Evolutionary conservation across 2,329 filamentous ascomycete species (phyloP), one percentile per base, ranked within the genome.

Genomic region (Sporothrix phasma): DNA sequence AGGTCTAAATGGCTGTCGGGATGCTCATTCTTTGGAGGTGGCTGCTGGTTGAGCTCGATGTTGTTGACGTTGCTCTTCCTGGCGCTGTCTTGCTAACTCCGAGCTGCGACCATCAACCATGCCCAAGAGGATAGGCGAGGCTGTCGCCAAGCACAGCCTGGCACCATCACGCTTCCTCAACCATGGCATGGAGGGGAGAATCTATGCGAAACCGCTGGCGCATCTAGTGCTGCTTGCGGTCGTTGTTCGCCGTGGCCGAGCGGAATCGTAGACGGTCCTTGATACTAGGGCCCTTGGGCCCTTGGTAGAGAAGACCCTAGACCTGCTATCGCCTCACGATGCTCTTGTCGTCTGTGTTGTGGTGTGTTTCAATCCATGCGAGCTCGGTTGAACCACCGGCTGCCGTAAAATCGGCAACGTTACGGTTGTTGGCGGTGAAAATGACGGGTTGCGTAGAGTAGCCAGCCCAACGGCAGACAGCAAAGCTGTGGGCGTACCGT

Each of bases 201-300:
- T 61, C 59, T 3, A 49, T 29, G 10, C 59, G 59, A 19, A 61
- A 61, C 29, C 31, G 58, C 43, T 61, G 58, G 22, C 58, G 29
- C 26, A 61, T 61, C 41, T 61, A 41, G 26, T 43, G 58, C 15
- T 43, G 58, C 29, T 61, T 61, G 43, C 58, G 59, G 2, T 29
- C 59, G n/a, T 61, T 61, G 43, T 61, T 49, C 3, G 59, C 43
- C 19, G 59, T 61, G 29, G 59, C 59, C 29, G 59, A 37, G 11
- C 45, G 45, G 10, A 49, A 47, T 43, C 47, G 58, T 17, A 61
- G 26, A 2, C 58, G 41, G 17, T 61, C 29, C 43, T n/a, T n/a
- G n/a, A n/a, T n/a, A n/a, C n/a, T n/a, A n/a, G n/a, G n/a, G n/a
- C n/a, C n/a, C n/a, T n/a, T n/a, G n/a, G n/a, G n/a, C n/a, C n/a